Evolutionary conservation across 257 asterid genomes (phyloP).

Genomic region (Striga asiatica): DNA sequence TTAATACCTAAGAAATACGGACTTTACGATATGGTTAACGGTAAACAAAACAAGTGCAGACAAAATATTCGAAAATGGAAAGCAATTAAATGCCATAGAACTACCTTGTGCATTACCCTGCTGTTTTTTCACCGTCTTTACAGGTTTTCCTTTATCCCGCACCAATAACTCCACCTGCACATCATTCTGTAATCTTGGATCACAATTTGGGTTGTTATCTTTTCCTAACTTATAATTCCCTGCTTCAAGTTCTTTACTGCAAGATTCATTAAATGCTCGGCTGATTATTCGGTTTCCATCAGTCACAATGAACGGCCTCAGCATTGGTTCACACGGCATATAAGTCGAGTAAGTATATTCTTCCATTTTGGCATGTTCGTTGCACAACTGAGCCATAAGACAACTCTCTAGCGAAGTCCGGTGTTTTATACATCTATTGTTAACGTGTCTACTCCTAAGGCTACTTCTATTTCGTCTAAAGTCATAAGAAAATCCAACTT

Average conservation of each 20-base stretch:
- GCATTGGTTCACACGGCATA: constrained; percentile 25
- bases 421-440: constrained; percentile 32
- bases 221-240: constrained; percentile 14
- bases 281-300: constrained; percentile 51
- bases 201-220: constrained; percentile 26
- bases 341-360: constrained; percentile 22
- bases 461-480: constrained; percentile 32
- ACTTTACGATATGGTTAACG: too few relatives aligned
- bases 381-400: constrained; percentile 70
- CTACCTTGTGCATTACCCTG: constrained; percentile 33
- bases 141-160: constrained; percentile 26
- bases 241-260: constrained; percentile 14
- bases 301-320: constrained; percentile 43
- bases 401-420: constrained; percentile 69
- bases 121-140: constrained; percentile 14
- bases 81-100: constrained; percentile 13
- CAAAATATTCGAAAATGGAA: not conserved
- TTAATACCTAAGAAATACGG: not conserved
- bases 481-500: constrained; percentile 34
- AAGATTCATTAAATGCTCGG: constrained; percentile 20
- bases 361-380: constrained; percentile 36
- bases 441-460: constrained; percentile 40
- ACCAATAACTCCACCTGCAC: not conserved
- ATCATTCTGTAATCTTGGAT: constrained; percentile 46
- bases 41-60: too few relatives aligned